Evolutionary conservation across 371 early-diverging fungal genomes (phyloP).

Genomic region (Circinella umbellata): DNA sequence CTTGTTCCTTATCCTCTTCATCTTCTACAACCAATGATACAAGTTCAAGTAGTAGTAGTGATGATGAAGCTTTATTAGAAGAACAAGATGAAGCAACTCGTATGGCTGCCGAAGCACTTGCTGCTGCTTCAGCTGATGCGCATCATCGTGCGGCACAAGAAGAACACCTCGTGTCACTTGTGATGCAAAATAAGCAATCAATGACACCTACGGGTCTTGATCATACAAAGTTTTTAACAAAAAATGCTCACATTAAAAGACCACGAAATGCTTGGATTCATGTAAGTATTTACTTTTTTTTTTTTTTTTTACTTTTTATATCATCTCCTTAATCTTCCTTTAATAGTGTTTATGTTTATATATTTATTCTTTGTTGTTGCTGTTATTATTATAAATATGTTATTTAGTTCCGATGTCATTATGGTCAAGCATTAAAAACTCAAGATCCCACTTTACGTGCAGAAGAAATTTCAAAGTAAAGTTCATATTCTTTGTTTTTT

Average conservation of each 20-base stretch:
- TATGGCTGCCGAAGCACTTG: slow-evolving; percentile 17
- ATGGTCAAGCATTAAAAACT: slow-evolving; percentile 41
- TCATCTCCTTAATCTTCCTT: background rate
- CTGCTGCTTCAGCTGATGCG: slow-evolving; percentile 18
- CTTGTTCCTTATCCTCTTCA: slow-evolving; percentile 13
- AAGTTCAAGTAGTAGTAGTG: slow-evolving; percentile 3
- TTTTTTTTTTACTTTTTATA: background rate
- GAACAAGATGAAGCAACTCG: slow-evolving; percentile 21
- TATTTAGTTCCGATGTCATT: slow-evolving; percentile 43
- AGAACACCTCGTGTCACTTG: slow-evolving; percentile 13
- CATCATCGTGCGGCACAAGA: slow-evolving; percentile 18
- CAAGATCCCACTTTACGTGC: slow-evolving; percentile 44
- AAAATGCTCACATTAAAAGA: slow-evolving; percentile 46
- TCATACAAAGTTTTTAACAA: slow-evolving; percentile 37
- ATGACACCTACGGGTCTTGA: slow-evolving; percentile 18
- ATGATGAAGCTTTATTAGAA: slow-evolving; percentile 16
- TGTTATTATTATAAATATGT: background rate
- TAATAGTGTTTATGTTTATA: background rate
- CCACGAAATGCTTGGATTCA: slow-evolving; percentile 50
- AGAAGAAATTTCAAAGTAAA: slow-evolving; percentile 47
- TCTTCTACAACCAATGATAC: slow-evolving; percentile 20
- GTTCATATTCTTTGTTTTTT: background rate
- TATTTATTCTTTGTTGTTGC: background rate
- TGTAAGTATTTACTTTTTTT: slow-evolving; percentile 17
- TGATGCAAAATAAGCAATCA: slow-evolving; percentile 17